A percentile compares a stretch with the other conserved stretches of the same genome.
Conservation (phyloP, 78 protist species). For the slime mould (Dictyostelium discoideum) region dicty_2.7 NC_007088.5:3130501-3131000, state of each 20-base stretch:
- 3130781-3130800: slow-evolving; percentile 11
- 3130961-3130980: background rate
- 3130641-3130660: background rate
- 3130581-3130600: background rate
- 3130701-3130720: slow-evolving; percentile 5
- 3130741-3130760: background rate
- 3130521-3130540: slow-evolving; percentile 9
- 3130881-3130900: background rate
- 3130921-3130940: background rate
- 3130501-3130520: background rate
- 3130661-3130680: background rate
- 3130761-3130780: background rate
- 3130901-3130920: background rate
- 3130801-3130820: background rate
- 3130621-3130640: background rate
- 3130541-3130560: slow-evolving; percentile 21
- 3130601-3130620: slow-evolving; percentile 3
- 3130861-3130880: background rate
- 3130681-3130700: background rate
- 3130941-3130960: background rate
- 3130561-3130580: background rate
- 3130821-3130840: background rate
- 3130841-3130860: background rate
- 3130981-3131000: background rate
- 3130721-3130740: background rate